A percentile compares a stretch with the other conserved stretches of the same genome.
phyloP scores from a whole-genome alignment of 768 basidiomycete genomes.

The Austroboletus festivus region DNA sequence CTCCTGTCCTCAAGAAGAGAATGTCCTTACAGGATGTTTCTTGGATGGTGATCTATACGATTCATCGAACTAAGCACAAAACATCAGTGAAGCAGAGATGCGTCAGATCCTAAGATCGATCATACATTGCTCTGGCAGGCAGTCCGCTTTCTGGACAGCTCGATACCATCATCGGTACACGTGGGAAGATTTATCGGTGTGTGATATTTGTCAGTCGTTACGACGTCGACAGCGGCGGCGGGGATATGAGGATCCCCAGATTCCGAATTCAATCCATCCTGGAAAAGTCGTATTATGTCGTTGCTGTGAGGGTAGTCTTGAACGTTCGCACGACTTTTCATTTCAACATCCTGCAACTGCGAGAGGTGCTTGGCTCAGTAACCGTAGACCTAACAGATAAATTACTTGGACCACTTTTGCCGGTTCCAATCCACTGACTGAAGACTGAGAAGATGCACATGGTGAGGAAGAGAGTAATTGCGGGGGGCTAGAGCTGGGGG shows the following conservation, averaged over 20 bases:
- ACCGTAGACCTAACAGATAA: background rate
- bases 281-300: background rate
- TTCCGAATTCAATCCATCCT: conserved; percentile 1
- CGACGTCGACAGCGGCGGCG: background rate
- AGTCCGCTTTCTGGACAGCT: conserved; percentile 8
- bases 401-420: conserved; percentile 15
- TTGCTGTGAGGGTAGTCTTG: background rate
- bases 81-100: conserved; percentile 2
- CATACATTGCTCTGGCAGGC: conserved; percentile 12
- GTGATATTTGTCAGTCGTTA: background rate
- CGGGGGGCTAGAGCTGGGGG: conserved; percentile 48
- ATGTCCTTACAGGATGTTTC: conserved; percentile 23
- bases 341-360: conserved; percentile 5
- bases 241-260: background rate
- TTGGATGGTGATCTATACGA: background rate
- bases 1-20: background rate
- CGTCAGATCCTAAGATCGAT: background rate
- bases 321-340: background rate
- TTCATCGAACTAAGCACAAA: conserved; percentile 9
- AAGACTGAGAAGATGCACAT: conserved; percentile 32
- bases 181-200: background rate
- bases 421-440: conserved; percentile 8
- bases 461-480: conserved; percentile 44
- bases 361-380: background rate
- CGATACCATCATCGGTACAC: background rate